Conservation (phyloP, 768 basidiomycete species). For the Russula virescens region DNA sequence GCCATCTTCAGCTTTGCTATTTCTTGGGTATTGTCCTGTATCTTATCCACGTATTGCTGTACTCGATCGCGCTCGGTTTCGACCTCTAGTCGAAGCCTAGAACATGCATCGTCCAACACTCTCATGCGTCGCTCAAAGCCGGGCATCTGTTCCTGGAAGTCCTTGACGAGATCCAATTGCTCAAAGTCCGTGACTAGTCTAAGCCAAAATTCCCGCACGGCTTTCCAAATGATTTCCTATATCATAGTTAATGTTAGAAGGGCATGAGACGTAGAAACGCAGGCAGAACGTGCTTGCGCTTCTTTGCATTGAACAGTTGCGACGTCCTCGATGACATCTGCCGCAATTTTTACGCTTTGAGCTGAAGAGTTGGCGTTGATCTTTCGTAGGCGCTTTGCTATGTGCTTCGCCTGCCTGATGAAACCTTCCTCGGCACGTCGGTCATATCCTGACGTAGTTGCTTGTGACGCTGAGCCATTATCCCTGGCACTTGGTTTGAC, state of each 20-base stretch:
- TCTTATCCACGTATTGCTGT: neutral
- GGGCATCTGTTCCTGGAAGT: neutral
- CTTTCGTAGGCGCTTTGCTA: constrained; percentile 6
- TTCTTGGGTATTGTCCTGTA: neutral
- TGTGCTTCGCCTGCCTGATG: constrained; percentile 13
- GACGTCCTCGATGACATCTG: constrained; percentile 9
- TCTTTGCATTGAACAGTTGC: constrained; percentile 11
- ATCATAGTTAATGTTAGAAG: neutral
- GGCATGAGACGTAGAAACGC: neutral
- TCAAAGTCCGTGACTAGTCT: neutral
- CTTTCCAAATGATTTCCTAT: constrained; percentile 16
- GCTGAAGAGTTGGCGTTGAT: neutral
- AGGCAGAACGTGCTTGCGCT: constrained; percentile 7
- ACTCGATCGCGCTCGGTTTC: neutral
- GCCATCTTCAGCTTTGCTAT: neutral
- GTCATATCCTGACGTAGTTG: neutral
- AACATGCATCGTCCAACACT: neutral
- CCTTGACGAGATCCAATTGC: neutral
- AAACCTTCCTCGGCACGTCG: constrained; percentile 1
- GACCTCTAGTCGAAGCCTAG: neutral
- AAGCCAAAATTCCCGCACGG: constrained; percentile 17
- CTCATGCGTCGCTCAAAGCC: neutral
- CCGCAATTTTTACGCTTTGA: constrained; percentile 7
- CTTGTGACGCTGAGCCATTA: neutral
- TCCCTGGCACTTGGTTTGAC: neutral